A percentile compares a stretch with the other conserved stretches of the same genome.
These are phyloP conservation scores for Phylloporus arenicola DNA, from an alignment of 768 basidiomycete genomes.

Conservation along the genomic window DNA sequence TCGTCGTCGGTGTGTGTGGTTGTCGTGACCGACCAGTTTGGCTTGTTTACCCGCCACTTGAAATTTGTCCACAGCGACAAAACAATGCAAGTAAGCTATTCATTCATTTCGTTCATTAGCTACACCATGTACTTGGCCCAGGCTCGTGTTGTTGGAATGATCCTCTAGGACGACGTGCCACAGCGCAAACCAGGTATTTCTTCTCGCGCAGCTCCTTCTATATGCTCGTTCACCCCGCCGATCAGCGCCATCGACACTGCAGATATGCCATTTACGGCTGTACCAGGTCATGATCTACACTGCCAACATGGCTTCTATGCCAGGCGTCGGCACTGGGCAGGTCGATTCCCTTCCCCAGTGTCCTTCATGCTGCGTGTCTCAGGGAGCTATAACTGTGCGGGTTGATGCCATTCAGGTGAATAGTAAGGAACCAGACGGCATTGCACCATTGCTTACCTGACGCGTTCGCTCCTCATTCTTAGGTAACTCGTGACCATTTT, in stretches of 20 bases:
- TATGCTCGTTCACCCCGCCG: conserved; percentile 11
- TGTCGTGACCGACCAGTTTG: conserved; percentile 19
- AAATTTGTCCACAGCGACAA: conserved; percentile 17
- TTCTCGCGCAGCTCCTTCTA: not conserved
- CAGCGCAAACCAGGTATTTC: conserved; percentile 34
- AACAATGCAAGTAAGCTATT: not conserved
- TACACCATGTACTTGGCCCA: not conserved
- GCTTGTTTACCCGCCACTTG: conserved; percentile 23
- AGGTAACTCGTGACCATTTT: conserved; percentile 24
- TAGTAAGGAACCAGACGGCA: conserved; percentile 34
- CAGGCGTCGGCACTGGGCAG: conserved; percentile 50
- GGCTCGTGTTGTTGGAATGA: too few species aligned
- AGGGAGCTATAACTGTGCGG: conserved; percentile 35
- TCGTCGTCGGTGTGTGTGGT: not conserved
- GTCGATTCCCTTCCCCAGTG: conserved; percentile 1
- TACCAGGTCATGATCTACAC: conserved; percentile 37
- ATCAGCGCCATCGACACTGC: conserved; percentile 43
- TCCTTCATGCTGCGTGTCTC: conserved; percentile 33
- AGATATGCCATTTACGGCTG: conserved; percentile 39
- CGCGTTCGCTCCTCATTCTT: conserved; percentile 43
- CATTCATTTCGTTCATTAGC: not conserved
- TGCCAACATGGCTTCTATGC: conserved; percentile 40
- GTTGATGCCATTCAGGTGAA: conserved; percentile 38
- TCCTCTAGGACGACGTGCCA: conserved; percentile 27
- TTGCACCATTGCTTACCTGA: conserved; percentile 46